Evolutionary conservation across 257 asterid species (phyloP).

Genomic region (Nemophila menziesii): DNA sequence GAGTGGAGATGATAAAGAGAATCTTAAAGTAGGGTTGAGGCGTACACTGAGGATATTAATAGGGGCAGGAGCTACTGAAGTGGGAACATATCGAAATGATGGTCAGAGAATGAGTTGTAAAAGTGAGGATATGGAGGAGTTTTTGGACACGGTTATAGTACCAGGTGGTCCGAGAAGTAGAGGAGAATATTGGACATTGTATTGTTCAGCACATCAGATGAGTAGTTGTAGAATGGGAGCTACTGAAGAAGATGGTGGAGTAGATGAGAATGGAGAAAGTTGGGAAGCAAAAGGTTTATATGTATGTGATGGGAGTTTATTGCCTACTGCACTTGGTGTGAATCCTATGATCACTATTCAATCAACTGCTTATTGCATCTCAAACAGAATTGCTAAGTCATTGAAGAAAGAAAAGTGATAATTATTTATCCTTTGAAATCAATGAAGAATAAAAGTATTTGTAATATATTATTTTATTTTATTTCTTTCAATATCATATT

Average conservation of each 20-base stretch:
- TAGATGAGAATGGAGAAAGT: constrained; percentile 67
- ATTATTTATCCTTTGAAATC: too few relatives aligned
- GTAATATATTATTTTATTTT: too few relatives aligned
- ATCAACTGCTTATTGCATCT: constrained; percentile 68
- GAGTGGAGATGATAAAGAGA: constrained; percentile 37
- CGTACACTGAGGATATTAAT: constrained; percentile 57
- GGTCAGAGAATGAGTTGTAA: constrained; percentile 52
- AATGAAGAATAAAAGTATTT: too few relatives aligned
- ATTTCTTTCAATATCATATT: too few relatives aligned
- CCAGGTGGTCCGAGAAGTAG: constrained; percentile 42
- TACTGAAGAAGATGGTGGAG: constrained; percentile 59
- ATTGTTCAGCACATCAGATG: constrained; percentile 87
- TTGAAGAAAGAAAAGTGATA: constrained; percentile 19
- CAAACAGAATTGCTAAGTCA: constrained; percentile 40
- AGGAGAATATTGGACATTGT: constrained; percentile 45
- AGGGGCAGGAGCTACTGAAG: constrained; percentile 82
- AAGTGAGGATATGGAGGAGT: constrained; percentile 61
- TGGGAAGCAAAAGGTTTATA: constrained; percentile 84
- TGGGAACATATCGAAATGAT: constrained; percentile 72
- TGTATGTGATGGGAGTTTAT: constrained; percentile 76
- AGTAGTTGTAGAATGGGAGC: constrained; percentile 78
- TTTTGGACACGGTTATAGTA: constrained; percentile 42
- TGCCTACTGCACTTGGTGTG: constrained; percentile 73
- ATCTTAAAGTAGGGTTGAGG: constrained; percentile 51
- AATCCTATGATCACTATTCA: constrained; percentile 84